Evolutionary conservation across 2,329 filamentous ascomycete genomes (phyloP).

Genomic region (Aspergillus sp.): DNA sequence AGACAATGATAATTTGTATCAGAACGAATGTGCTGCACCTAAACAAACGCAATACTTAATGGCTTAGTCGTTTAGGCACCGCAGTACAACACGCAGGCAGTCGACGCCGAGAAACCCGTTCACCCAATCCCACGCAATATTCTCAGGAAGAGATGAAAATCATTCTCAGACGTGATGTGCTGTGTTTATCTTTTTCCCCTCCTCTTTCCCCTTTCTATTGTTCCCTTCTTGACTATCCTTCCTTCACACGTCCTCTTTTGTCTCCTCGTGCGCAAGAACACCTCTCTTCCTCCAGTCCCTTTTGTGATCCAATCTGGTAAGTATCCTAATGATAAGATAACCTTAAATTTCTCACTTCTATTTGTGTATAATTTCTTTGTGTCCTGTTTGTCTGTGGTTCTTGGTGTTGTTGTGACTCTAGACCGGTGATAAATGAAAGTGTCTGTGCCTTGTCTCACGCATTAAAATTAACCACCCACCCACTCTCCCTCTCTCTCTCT

Average conservation of each 20-base stretch:
- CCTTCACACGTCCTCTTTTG: background rate
- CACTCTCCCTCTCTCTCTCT: background rate
- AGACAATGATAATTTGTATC: no score
- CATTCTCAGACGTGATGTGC: background rate
- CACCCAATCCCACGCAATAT: background rate
- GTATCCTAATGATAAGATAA: background rate
- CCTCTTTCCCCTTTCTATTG: background rate
- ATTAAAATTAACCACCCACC: background rate
- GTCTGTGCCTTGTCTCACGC: no score
- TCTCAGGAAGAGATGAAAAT: background rate
- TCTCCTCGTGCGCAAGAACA: background rate
- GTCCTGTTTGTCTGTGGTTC: no score
- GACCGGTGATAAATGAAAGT: no score
- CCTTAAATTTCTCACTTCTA: no score
- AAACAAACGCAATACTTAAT: background rate
- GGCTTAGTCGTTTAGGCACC: background rate
- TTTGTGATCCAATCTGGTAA: background rate
- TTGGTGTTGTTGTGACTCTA: background rate
- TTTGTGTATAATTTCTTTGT: no score
- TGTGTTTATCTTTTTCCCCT: background rate
- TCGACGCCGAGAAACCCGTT: background rate
- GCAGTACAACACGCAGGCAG: background rate
- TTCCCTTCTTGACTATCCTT: background rate
- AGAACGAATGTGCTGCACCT: no score
- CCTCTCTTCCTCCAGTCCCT: background rate